A percentile compares a stretch with the other conserved stretches of the same genome.
Conservation (phyloP, 129 eudicot species). For the Solidago caesia region DNA sequence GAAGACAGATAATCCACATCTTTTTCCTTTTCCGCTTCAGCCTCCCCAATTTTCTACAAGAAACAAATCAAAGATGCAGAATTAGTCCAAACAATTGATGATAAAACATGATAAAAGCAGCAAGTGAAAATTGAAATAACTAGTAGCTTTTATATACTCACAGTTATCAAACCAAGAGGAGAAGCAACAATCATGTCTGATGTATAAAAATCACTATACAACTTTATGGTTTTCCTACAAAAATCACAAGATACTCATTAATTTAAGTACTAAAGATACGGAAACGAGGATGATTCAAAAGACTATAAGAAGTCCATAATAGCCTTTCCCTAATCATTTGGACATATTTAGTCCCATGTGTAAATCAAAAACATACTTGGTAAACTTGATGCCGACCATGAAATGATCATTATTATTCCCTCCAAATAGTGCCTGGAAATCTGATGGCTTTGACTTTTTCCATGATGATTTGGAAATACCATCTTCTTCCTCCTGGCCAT, state of each 20-base stretch:
- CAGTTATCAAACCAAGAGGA: conserved; percentile 82
- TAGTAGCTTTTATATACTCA: conserved; percentile 35
- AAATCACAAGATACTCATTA: conserved; percentile 5
- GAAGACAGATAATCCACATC: conserved; percentile 95
- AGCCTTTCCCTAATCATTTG: not conserved
- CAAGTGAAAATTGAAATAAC: not conserved
- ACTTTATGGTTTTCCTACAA: conserved; percentile 64
- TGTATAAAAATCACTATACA: conserved; percentile 82
- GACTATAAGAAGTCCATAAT: not conserved
- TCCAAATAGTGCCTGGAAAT: conserved; percentile 63
- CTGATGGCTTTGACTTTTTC: conserved; percentile 72
- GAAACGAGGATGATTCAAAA: conserved; percentile 1
- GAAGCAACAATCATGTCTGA: conserved; percentile 93
- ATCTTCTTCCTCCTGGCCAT: conserved; percentile 47
- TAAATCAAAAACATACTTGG: conserved; percentile 50
- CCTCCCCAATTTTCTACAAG: conserved; percentile 79
- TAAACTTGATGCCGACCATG: conserved; percentile 78
- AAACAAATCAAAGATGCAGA: conserved; percentile 20
- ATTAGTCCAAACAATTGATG: not conserved
- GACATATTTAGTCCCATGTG: not conserved
- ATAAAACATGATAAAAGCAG: not conserved
- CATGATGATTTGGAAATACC: conserved; percentile 44
- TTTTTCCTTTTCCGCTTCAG: conserved; percentile 75
- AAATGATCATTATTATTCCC: conserved; percentile 76
- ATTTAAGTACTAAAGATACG: not conserved